phyloP scores from a whole-genome alignment of 2,329 filamentous ascomycete genomes.

The Diaporthe citriasiana region DNA sequence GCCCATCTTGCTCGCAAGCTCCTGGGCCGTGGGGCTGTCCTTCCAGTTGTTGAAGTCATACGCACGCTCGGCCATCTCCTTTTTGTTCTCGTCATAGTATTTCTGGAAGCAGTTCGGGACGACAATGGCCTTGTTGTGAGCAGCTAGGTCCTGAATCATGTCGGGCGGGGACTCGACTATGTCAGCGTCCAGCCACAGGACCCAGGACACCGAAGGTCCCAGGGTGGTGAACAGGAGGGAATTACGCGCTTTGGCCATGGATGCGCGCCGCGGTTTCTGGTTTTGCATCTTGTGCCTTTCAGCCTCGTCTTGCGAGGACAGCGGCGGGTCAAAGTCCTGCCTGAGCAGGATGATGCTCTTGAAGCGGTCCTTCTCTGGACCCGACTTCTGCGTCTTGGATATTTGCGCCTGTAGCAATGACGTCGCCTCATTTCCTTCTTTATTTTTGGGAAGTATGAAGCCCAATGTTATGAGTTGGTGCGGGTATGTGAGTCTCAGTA shows the following conservation, averaged over 20 bases:
- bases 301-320: constrained; percentile 84
- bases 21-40: constrained; percentile 84
- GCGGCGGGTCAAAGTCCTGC: constrained; percentile 91
- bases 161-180: constrained; percentile 88
- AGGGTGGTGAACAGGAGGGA: constrained; percentile 95
- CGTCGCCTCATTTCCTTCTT: constrained; percentile 91
- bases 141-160: constrained; percentile 91
- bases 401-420: constrained; percentile 87
- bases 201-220: constrained; percentile 92
- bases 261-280: constrained; percentile 86
- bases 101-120: constrained; percentile 97
- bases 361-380: constrained; percentile 85
- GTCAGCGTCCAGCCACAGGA: constrained; percentile 95
- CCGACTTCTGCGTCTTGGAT: constrained; percentile 82
- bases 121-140: constrained; percentile 90
- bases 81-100: constrained; percentile 78
- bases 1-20: constrained; percentile 83
- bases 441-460: constrained; percentile 95
- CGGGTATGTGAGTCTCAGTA: constrained; percentile 86
- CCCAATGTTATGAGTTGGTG: constrained; percentile 95
- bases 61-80: constrained; percentile 80
- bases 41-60: constrained; percentile 99
- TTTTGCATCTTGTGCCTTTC: constrained; percentile 94
- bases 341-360: constrained; percentile 93
- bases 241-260: constrained; percentile 95